These are phyloP conservation scores for Sphagnum magellanicum DNA, from an alignment of 228 moss, liverwort and hornwort species.

Conservation along the genomic window DNA sequence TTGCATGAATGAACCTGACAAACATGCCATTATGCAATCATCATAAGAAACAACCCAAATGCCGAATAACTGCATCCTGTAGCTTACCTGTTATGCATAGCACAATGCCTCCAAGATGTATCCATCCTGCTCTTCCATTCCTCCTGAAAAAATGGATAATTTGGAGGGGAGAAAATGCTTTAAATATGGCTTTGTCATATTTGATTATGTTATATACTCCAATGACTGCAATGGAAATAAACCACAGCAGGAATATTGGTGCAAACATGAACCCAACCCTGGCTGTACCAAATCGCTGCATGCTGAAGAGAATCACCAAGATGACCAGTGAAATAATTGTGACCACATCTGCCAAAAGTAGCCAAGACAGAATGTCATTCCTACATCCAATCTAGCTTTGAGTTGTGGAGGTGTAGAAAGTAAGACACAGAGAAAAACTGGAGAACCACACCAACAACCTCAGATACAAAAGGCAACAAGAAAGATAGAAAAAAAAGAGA, in stretches of 20 bases:
- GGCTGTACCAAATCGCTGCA: conserved; percentile 79
- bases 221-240: conserved; percentile 57
- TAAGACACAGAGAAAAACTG: not conserved
- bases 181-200: conserved; percentile 57
- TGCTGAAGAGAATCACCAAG: conserved; percentile 66
- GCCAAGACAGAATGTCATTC: not conserved
- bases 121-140: conserved; percentile 65
- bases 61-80: not conserved
- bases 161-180: conserved; percentile 68
- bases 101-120: conserved; percentile 83
- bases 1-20: too few species aligned
- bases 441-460: too few species aligned
- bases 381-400: not conserved
- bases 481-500: too few species aligned
- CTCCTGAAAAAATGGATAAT: conserved; percentile 57
- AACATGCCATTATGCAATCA: too few species aligned
- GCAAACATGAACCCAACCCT: conserved; percentile 73
- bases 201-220: conserved; percentile 70
- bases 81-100: conserved; percentile 83
- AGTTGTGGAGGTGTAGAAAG: not conserved
- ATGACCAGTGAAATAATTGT: conserved; percentile 59
- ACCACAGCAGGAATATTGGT: conserved; percentile 74
- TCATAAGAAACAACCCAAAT: too few species aligned
- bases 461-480: too few species aligned
- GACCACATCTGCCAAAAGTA: conserved; percentile 61